Percentiles rank a stretch among this genome's conserved stretches.
These are phyloP conservation scores for Beauveria bassiana DNA, from an alignment of 2,329 filamentous ascomycete genomes.

Conservation along the genomic window DNA sequence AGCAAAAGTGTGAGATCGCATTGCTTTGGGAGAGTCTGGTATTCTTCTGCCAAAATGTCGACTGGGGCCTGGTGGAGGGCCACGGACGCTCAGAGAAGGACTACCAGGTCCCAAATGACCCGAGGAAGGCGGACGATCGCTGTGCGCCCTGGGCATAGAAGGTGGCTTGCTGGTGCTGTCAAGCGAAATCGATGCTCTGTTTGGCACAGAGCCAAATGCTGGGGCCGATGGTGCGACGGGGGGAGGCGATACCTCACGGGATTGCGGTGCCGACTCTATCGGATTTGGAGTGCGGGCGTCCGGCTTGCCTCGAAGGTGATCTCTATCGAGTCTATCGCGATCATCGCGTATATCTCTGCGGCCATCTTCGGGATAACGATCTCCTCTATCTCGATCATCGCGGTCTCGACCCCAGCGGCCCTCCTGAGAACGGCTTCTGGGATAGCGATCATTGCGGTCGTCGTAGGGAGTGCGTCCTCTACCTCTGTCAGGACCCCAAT, in stretches of 20 bases:
- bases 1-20: constrained; percentile 42
- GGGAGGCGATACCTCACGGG: constrained; percentile 48
- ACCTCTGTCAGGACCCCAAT: constrained; percentile 38
- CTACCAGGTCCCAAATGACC: constrained; percentile 30
- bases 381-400: constrained; percentile 44
- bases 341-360: constrained; percentile 40
- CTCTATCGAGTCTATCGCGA: constrained; percentile 38
- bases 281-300: constrained; percentile 39
- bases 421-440: constrained; percentile 58
- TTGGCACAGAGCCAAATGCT: constrained; percentile 48
- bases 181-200: constrained; percentile 30
- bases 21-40: constrained; percentile 44
- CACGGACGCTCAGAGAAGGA: constrained; percentile 29
- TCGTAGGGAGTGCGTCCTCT: constrained; percentile 52
- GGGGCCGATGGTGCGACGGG: constrained; percentile 51
- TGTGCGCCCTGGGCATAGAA: constrained; percentile 28
- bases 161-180: constrained; percentile 37
- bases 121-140: constrained; percentile 11
- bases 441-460: constrained; percentile 54
- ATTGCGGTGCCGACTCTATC: constrained; percentile 38
- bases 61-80: not conserved
- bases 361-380: constrained; percentile 34
- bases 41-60: constrained; percentile 33
- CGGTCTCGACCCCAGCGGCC: constrained; percentile 51
- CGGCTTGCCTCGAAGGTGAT: constrained; percentile 40